Evolutionary conservation across 129 eudicot genomes (phyloP), one percentile per base, ranked within the genome.

Genomic region (Chrysanthemum lavandulifolium): DNA sequence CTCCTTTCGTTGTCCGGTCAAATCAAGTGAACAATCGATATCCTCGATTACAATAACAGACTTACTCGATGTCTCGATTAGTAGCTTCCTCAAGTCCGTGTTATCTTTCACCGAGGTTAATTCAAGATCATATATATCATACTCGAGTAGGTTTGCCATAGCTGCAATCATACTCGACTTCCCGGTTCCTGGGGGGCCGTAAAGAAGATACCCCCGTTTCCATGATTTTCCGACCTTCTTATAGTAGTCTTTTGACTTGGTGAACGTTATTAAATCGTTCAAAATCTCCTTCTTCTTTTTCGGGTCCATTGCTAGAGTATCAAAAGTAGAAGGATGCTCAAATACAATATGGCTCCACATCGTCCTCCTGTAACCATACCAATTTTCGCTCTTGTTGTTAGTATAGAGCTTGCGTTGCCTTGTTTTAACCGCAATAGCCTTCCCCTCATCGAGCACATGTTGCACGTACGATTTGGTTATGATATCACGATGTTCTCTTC

Each of bases 111-210:
- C 88, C 0, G 82, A 45, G 0, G 88, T 73, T 62, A 80, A 21
- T 18, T 84, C 82, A 18, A 80, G 50, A 65, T 80, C 85, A 54
- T 84, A 84, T 3, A 84, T 76, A 40, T 84, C 88, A 63, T 80
- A 84, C 25, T 84, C 61, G 21, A 80, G 33, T 11, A 80, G 52
- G 47, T 84, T 84, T 16, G 88, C 82, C 80, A 84, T 84, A 33
- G 88, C 85, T 5, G 88, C 88, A 19, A 84, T 84, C 88, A 80
- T 80, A 78, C 80, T 80, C 13, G 88, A 84, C 54, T 84, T 84
- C 18, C 88, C 88, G 1, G 83, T 84, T 63, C 88, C 88, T 8
- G 88, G 88, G 1, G 88, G 88, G 66, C 88, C 88, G 14, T 76
- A 84, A 13, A 80, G 77, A 16, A 84, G 82, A 77, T 84, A 84